Evolutionary conservation across 768 basidiomycete species (phyloP).

Genomic region (Solioccasus polychromus): DNA sequence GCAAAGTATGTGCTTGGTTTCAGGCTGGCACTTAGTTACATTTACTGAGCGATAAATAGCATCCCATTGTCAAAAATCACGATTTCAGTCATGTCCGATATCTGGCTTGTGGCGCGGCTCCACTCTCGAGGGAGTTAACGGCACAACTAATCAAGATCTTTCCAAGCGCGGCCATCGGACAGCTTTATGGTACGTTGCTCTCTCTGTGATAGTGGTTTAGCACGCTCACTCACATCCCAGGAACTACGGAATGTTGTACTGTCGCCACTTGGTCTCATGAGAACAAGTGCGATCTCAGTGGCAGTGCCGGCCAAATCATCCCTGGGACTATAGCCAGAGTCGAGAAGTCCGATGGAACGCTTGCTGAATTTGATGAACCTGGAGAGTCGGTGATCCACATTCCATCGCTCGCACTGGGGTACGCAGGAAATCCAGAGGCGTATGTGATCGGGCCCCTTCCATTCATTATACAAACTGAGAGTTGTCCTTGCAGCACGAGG

Average conservation of each 20-base stretch:
- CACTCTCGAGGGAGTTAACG: constrained; percentile 52
- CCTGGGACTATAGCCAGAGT: constrained; percentile 58
- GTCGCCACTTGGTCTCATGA: constrained; percentile 45
- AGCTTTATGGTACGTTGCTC: constrained; percentile 50
- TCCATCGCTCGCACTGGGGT: constrained; percentile 59
- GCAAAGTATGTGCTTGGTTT: constrained; percentile 37
- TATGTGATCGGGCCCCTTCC: constrained; percentile 32
- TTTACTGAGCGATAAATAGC: constrained; percentile 22
- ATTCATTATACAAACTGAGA: constrained; percentile 8
- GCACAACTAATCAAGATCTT: constrained; percentile 44
- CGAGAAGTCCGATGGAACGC: constrained; percentile 53
- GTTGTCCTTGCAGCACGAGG: constrained; percentile 42
- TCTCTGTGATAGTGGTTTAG: neutral
- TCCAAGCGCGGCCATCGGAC: constrained; percentile 53
- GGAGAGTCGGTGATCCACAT: constrained; percentile 62
- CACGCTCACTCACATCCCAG: constrained; percentile 26
- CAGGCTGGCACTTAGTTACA: neutral
- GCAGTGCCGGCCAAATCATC: constrained; percentile 57
- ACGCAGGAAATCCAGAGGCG: constrained; percentile 59
- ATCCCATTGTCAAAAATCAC: constrained; percentile 38
- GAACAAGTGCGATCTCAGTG: constrained; percentile 45
- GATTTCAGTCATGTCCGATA: constrained; percentile 38
- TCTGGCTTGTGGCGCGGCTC: constrained; percentile 52
- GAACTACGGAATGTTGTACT: constrained; percentile 63
- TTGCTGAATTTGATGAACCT: constrained; percentile 54